Base-by-base conservation (phyloP, 805 yeast genomes). In the Lipomyces kockii region DNA sequence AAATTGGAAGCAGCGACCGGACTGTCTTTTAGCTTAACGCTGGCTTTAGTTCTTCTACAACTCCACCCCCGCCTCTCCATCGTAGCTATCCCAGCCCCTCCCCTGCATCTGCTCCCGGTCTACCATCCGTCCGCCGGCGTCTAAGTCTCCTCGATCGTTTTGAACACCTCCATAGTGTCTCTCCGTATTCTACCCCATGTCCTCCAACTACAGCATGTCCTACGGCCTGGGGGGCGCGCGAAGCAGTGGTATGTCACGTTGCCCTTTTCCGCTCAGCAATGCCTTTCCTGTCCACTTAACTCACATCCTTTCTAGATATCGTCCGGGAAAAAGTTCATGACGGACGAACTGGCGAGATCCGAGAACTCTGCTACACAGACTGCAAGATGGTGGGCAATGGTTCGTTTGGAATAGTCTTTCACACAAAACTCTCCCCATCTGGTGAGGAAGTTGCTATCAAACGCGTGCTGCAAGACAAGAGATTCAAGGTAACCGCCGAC, bases 401-500 rank as follows among this genome's bases (percentile, higher is more conserved):
- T 11, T 93, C 98, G n/a, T 95, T 95, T 81, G 99, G 99, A 2
- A 93, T 92, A 43, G 99, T 95, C n/a, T 92, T 92, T 77, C 95
- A 91, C 73, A 92, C 97, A 6, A 87, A 86, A 67, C 82, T 95
- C 52, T 76, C 85, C 68, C 92, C 94, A 20, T 83, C 89, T 27
- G 87, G 89, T 68, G 90, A 88, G 74, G 85, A 87, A 54, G 96
- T 94, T 22, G 99, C 99, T 61, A 92, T 95, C 76, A 95, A 95
- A 79, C 86, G 97, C 73, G 99, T 95, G n/a, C 83, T 94, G 32
- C 98, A 95, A 78, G 99, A 95, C 80, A 91, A 89, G 76, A 83
- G 98, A 59, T 95, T 93, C 84, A 90, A 95, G 78, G 91, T 91
- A 35, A 3, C 63, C 14, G n/a, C 34, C 17, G n/a, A n/a, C 14